These are phyloP conservation scores for Linum tenue DNA, from an alignment of 345 rosid species.

Conservation along the genomic window DNA sequence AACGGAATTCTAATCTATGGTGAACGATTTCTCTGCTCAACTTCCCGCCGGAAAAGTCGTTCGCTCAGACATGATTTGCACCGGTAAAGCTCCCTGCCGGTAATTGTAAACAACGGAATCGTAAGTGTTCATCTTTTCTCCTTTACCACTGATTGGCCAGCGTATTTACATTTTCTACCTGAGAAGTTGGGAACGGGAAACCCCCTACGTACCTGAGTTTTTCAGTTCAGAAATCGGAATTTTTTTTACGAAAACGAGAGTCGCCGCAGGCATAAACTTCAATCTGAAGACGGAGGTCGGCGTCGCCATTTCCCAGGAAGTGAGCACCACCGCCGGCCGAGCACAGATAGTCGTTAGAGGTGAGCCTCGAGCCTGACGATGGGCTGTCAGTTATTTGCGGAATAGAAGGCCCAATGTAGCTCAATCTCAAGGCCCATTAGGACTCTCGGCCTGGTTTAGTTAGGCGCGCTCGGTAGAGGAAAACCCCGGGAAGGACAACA, in stretches of 20 bases:
- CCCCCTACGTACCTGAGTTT: not conserved
- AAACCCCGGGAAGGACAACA: not conserved
- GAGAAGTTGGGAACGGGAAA: constrained; percentile 7
- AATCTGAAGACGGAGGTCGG: not conserved
- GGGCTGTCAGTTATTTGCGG: no score
- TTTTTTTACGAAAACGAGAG: not conserved
- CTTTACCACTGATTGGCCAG: constrained; percentile 68
- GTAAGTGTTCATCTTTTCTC: not conserved
- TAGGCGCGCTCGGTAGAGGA: not conserved
- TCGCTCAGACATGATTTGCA: constrained; percentile 62
- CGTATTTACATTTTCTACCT: constrained; percentile 48
- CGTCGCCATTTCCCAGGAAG: not conserved
- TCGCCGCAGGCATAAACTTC: not conserved
- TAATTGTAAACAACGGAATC: constrained; percentile 1
- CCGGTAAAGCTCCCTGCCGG: constrained; percentile 70
- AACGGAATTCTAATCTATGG: not conserved
- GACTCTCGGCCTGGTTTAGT: no score
- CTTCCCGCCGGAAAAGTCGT: constrained; percentile 23
- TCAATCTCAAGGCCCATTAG: no score
- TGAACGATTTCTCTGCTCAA: not conserved
- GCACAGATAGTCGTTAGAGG: no score
- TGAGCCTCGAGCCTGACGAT: no score
- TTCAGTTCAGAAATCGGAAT: not conserved
- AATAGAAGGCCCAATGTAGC: no score
- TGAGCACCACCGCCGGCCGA: not conserved